Evolutionary conservation across 805 yeast genomes (phyloP), one percentile per base, ranked within the genome.

Genomic region (Danielozyma ontarioensis): DNA sequence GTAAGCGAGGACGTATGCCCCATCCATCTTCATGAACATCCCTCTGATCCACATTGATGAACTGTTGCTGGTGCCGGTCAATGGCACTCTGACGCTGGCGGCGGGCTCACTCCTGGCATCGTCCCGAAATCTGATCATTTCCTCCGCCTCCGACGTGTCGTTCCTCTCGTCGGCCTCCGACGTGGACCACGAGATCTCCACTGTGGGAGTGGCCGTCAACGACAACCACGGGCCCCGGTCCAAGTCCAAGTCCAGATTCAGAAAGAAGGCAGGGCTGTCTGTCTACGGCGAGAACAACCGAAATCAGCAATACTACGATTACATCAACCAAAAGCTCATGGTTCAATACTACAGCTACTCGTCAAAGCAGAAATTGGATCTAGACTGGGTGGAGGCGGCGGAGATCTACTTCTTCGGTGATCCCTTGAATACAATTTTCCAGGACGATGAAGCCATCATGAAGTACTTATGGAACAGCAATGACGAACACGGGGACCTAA

Each of bases 381-480:
- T 50, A 4, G 29, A 43, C 13, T 51, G 47, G 45, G 34, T 22
- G 5, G 37, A 36, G n/a, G 45, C 46, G 3, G 44, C 46, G n/a
- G 54, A 51, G 28, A 36, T 38, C 2, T 39, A 46, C 35, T 34
- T 50, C 8, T 51, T 51, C 26, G 56, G 56, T 4, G 44, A 43
- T 23, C 21, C 38, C 10, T 29, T 51, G 3, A 35, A 36, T 7
- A 29, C 27, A 2, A 18, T 48, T 10, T 47, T 50, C 17, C 27
- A 42, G 1, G 15, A 25, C 8, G 26, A 42, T 17, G 34, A 34
- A 13, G 34, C 32, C 14, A 36, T 38, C 17, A 28, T 48, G 25
- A 28, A 25, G 13, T 51, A 46, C 28, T 37, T 51, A 12, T 24
- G 33, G 14, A 40, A 38, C 25, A 39, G 48, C 30, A 26, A 44